Base-by-base conservation (phyloP, 2,329 filamentous ascomycete genomes). In the Colletotrichum viniferum region DNA sequence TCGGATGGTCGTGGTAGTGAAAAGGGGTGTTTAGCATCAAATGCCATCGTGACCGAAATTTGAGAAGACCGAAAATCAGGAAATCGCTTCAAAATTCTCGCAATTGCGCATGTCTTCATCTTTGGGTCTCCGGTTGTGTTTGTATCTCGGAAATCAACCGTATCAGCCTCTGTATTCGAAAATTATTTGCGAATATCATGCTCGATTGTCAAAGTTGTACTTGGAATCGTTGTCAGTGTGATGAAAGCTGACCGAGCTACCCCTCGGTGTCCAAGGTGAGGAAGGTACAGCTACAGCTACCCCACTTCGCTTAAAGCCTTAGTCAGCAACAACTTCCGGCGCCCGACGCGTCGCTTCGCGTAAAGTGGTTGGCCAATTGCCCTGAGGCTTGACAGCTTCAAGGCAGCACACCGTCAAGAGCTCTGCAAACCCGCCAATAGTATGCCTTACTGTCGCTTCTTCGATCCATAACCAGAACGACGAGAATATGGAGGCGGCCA, bases 401-500 rank as follows among this genome's bases (percentile, higher is more conserved):
- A 16, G 16, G 16, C 18, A 26, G 12, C 55, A n/a, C 30, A 16
- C 13, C 34, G 21, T 21, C 32, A 18, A 63, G 12, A 21, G 36
- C 32, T 32, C 9, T 21, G 21, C n/a, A 10, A 26, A 38, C 6
- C 30, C 24, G 13, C 68, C 21, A 34, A 10, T 63, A 63, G 58
- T 43, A 63, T 61, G 36, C 36, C 10, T 62, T 5, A 7, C 32
- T 14, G 6, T 34, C n/a, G 34, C 12, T 5, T 16, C 38, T 48
- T 48, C n/a, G 3, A 16, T 5, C n/a, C 10, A 18, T 26, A 43
- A 21, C 21, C n/a, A 26, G 4, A 32, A 52, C 2, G 13, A 0
- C 67, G 26, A 43, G 48, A 77, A 48, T n/a, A 90, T 90, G 88
- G 87, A 90, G 75, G 79, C 80, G 13, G 84, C 84, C 12, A 88